These are phyloP conservation scores for Trichoderma breve DNA, from an alignment of 2,329 filamentous ascomycete genomes.

Conservation along the genomic window DNA sequence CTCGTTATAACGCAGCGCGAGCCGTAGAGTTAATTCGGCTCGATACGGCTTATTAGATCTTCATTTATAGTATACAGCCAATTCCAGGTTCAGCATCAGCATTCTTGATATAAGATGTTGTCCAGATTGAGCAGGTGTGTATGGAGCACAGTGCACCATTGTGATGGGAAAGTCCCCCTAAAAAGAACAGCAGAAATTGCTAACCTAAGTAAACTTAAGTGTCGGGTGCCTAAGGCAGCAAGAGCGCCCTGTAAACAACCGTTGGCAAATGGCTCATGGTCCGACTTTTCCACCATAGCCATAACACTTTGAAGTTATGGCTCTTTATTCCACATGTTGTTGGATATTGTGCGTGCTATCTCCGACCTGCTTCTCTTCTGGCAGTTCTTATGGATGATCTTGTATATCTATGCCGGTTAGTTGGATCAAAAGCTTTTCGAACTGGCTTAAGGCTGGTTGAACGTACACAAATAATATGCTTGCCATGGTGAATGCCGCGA, in stretches of 20 bases:
- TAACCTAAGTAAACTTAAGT: neutral
- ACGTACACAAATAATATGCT: conserved; percentile 4
- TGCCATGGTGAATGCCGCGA: neutral
- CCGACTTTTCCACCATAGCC: neutral
- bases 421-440: neutral
- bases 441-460: neutral
- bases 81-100: neutral
- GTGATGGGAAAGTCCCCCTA: no score
- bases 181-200: no score
- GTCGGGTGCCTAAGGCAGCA: neutral
- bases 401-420: conserved; percentile 3
- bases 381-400: conserved; percentile 1
- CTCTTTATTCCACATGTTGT: neutral
- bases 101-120: neutral
- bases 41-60: neutral
- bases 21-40: neutral
- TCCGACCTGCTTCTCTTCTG: neutral
- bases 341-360: neutral
- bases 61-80: neutral
- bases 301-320: neutral
- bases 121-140: no score
- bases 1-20: neutral
- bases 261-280: neutral
- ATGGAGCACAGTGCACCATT: no score
- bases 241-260: neutral